Conservation (phyloP, 1,139 yeast species). For the Casaregolazyma suthepensis region DNA sequence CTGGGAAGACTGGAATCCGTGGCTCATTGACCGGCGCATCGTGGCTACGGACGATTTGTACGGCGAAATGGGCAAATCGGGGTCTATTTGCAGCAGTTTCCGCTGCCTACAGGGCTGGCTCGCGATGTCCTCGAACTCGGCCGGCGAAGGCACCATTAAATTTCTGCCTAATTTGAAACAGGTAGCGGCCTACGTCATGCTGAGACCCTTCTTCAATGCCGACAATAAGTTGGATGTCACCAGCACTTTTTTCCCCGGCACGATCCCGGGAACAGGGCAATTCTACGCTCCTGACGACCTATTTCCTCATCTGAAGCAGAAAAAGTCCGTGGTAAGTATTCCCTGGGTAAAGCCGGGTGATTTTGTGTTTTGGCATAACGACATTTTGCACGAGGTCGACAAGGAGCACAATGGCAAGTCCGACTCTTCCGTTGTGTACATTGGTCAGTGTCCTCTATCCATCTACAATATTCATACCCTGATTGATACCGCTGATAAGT, state of each 20-base stretch:
- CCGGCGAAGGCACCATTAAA: slow-evolving; percentile 42
- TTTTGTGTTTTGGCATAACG: slow-evolving; percentile 48
- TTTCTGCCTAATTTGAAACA: slow-evolving; percentile 35
- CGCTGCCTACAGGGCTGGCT: slow-evolving; percentile 48
- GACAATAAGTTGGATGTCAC: slow-evolving; percentile 1
- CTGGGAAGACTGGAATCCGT: slow-evolving; percentile 36
- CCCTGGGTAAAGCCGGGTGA: slow-evolving; percentile 32
- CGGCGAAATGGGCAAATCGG: slow-evolving; percentile 3
- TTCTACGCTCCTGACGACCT: slow-evolving; percentile 7
- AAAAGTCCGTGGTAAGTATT: slow-evolving; percentile 22
- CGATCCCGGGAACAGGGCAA: slow-evolving; percentile 6
- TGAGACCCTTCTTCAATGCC: slow-evolving; percentile 40
- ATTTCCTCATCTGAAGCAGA: slow-evolving; percentile 23
- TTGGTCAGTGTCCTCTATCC: slow-evolving; percentile 13
- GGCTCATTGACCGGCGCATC: slow-evolving; percentile 7
- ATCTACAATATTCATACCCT: slow-evolving; percentile 6
- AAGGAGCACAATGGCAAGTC: slow-evolving; percentile 35
- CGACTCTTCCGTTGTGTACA: slow-evolving; percentile 40
- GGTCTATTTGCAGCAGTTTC: slow-evolving; percentile 26
- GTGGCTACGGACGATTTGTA: slow-evolving; percentile 6
- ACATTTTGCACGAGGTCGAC: slow-evolving; percentile 45
- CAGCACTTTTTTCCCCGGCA: slow-evolving; percentile 6
- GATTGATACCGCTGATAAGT: slow-evolving; percentile 5
- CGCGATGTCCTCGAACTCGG: slow-evolving; percentile 37
- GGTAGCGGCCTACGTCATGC: slow-evolving; percentile 39